Evolutionary conservation across 129 eudicot species (phyloP).

Genomic region (Heracleum sosnowskyi): DNA sequence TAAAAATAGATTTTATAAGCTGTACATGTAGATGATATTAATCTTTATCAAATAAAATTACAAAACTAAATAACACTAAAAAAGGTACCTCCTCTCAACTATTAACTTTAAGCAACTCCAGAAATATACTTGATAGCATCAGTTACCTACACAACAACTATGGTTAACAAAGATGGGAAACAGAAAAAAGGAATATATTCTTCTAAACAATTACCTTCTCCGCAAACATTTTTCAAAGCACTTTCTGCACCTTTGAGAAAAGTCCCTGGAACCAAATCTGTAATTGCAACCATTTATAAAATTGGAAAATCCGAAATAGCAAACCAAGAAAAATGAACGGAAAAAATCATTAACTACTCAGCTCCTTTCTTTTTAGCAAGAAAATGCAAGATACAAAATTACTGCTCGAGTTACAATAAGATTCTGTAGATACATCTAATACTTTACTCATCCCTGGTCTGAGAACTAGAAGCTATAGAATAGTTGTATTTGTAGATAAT

Average conservation of each 20-base stretch:
- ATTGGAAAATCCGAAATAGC: background rate
- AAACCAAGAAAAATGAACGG: background rate
- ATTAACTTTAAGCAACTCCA: background rate
- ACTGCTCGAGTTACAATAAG: too few relatives aligned
- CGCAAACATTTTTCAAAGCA: constrained; percentile 67
- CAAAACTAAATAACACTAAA: background rate
- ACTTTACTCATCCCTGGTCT: too few relatives aligned
- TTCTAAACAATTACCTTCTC: constrained; percentile 46
- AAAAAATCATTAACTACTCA: too few relatives aligned
- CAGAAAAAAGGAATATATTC: background rate
- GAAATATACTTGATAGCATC: background rate
- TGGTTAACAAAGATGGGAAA: background rate
- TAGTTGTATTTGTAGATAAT: too few relatives aligned
- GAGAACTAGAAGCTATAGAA: too few relatives aligned
- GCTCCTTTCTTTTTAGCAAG: too few relatives aligned
- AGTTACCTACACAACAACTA: background rate
- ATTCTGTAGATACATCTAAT: too few relatives aligned
- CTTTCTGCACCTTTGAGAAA: constrained; percentile 55
- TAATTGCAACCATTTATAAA: constrained; percentile 1
- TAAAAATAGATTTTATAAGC: too few relatives aligned
- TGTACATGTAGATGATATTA: too few relatives aligned
- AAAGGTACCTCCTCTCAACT: too few relatives aligned
- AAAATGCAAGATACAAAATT: too few relatives aligned
- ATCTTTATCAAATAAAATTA: too few relatives aligned
- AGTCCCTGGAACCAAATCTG: constrained; percentile 39